Conservation (phyloP, 768 basidiomycete species). For the Crucibulum laeve region DNA sequence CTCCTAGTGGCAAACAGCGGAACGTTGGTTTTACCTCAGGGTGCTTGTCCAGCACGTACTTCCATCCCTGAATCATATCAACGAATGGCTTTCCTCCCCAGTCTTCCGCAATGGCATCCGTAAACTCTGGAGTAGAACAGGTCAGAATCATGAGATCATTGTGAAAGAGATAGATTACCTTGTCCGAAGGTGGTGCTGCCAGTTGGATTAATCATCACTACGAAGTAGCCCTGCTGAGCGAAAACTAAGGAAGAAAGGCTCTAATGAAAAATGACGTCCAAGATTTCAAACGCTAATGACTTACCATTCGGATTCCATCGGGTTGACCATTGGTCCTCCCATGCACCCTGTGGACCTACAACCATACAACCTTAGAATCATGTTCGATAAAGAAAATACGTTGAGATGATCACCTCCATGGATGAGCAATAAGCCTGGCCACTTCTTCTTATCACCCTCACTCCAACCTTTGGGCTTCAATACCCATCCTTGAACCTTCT, state of each 20-base stretch:
- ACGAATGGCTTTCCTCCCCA: constrained; percentile 87
- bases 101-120: constrained; percentile 75
- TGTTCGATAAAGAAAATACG: background rate
- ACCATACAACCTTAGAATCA: background rate
- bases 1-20: background rate
- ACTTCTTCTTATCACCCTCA: constrained; percentile 62
- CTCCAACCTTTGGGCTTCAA: constrained; percentile 78
- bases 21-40: constrained; percentile 48
- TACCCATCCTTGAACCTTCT: constrained; percentile 80
- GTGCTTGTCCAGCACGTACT: constrained; percentile 57
- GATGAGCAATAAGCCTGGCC: constrained; percentile 76
- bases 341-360: constrained; percentile 71
- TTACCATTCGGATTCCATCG: constrained; percentile 88
- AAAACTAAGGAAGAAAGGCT: constrained; percentile 44
- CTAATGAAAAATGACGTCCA: too few relatives aligned
- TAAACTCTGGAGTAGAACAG: constrained; percentile 47
- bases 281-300: constrained; percentile 7
- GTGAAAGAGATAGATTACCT: constrained; percentile 31
- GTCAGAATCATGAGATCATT: background rate
- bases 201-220: constrained; percentile 87
- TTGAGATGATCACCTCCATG: constrained; percentile 52
- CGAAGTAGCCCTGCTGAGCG: constrained; percentile 85
- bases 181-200: constrained; percentile 94
- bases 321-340: constrained; percentile 90
- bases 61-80: constrained; percentile 74